Base-by-base conservation (phyloP, 2,329 filamentous ascomycete species). In the Dendrostoma leiphaemia region DNA sequence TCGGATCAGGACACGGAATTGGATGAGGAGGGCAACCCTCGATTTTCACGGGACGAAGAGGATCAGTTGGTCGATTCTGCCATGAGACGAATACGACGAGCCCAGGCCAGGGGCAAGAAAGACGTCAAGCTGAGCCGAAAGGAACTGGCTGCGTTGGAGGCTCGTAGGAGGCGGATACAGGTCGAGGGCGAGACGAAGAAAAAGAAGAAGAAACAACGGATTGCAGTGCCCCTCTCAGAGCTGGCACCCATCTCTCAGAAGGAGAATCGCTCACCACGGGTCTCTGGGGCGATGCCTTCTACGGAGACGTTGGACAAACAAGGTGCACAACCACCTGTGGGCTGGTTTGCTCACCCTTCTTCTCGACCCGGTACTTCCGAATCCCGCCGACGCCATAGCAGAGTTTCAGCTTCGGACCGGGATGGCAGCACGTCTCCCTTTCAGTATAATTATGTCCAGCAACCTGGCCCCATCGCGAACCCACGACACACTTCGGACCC, bases 101-200 rank as follows among this genome's bases (percentile, higher is more conserved):
- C 92, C 15, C 85, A 90, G 67, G 83, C 83, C 59, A 84, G 84
- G 64, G 91, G 91, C 59, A 88, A 86, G 69, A 77, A 80, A 41
- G 89, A 95, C 54, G 90, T 97, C 53, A 88, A 86, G 67, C 80
- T 97, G 59, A 91, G 82, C 62, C 82, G 86, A 64, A 84, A 88
- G 51, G 92, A 97, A 69, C 76, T 96, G 62, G 88, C 86, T 58
- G 91, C 91, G 44, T 78, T 96, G 62, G 88, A 93, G 66, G 82
- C 85, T 59, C 78, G 81, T 63, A 74, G 81, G 59, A 82, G 84
- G 67, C 82, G 86, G 54, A 73, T 84, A 63, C 75, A 80, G 61
- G 74, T 75, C 31, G 72, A 74, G 35, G 37, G 35, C 31, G 59
- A 59, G 51, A 59, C 58, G 19, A 62, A 65, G 62, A 67, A 67